Base-by-base conservation (phyloP, 345 rosid species). In the Brassica incana region DNA sequence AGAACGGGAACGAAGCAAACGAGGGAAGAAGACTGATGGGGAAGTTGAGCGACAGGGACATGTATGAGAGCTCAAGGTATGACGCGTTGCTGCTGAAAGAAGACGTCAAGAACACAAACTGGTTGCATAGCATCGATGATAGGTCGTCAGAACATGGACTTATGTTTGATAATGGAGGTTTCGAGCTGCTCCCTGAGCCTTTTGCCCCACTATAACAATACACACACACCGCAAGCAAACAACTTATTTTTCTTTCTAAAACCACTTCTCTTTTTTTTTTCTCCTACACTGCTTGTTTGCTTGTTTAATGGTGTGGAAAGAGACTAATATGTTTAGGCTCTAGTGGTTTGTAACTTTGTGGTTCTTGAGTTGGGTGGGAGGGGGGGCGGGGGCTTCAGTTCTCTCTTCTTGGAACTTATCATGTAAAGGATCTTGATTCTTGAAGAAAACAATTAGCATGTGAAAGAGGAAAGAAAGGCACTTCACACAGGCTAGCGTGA, bases 41-140 rank as follows among this genome's bases (percentile, higher is more conserved):
- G 12, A 90, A 85, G 76, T 56, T 91, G 81, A 86, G 86, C n/a
- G 90, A 89, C 69, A 81, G 76, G 27, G 97, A 93, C 87, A 83
- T 88, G 75, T 90, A 90, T 0, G 97, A 95, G 83, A 95, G 97
- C 85, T 91, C 98, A 6, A 90, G 96, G 2, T 95, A 95, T 64
- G 97, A 95, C 60, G 90, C 94, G 61, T 85, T 93, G 77, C 71
- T 93, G 83, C 90, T 95, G 12, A 90, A 90, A 79, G 99, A 93
- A 82, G 99, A 93, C 76, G 83, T 88, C 78, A 95, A 85, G 83
- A 89, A 91, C 89, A 93, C 89, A 43, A 90, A 85, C 83, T 95
- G 98, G 99, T 85, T 95, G 79, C 99, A 91, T 77, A 88, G 98
- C 32, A 76, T 91, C 0, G 99, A 95, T 58, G 99, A 91, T 73